Base-by-base conservation (phyloP, 1,284 basidiomycete species). In the Boletus sp. region DNA sequence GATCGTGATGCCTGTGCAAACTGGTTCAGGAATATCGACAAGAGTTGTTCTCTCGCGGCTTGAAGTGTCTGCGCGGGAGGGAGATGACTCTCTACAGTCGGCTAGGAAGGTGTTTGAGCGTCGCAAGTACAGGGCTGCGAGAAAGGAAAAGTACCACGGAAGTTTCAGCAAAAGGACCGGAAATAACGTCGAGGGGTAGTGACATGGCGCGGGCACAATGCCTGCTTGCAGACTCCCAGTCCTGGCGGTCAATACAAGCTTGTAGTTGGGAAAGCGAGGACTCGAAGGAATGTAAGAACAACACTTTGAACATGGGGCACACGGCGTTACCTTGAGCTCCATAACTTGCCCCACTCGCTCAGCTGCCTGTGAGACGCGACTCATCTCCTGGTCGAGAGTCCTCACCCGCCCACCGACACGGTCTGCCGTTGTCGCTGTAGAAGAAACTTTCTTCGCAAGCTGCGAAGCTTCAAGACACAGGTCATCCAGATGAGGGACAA, bases 191-290 rank as follows among this genome's bases (percentile, higher is more conserved):
- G 7, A 79, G 71, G 6, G 95, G 90, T 30, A 98, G 80, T 1
- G 88, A 81, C 89, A 96, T 95, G 2, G 95, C 97, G 35, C 94
- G 81, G 23, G 92, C 88, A 76, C 96, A 97, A 70, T 95, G 90
- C 64, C 93, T 83, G 1, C 94, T 90, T 2, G 97, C 97, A 19
- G 92, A 87, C 73, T 98, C 97, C 96, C 97, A 99, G 73, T 99
- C 97, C 65, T 90, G 85, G 59, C 81, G 82, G 43, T 94, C 91
- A 43, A 98, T 95, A 8, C 93, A 85, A 1, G 81, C 75, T 62
- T 91, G 88, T 11, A 98, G 81, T 21, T 88, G 87, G 33, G 84
- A 79, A 28, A 99, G 79, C 0, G 95, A 94, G 14, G 89, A 88
- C 93, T 95, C 68, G 61, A 58, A 48, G 27, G n/a, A 60, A 40